Evolutionary conservation across 2,329 filamentous ascomycete genomes (phyloP).

Genomic region (Erysiphe neolycopersici): DNA sequence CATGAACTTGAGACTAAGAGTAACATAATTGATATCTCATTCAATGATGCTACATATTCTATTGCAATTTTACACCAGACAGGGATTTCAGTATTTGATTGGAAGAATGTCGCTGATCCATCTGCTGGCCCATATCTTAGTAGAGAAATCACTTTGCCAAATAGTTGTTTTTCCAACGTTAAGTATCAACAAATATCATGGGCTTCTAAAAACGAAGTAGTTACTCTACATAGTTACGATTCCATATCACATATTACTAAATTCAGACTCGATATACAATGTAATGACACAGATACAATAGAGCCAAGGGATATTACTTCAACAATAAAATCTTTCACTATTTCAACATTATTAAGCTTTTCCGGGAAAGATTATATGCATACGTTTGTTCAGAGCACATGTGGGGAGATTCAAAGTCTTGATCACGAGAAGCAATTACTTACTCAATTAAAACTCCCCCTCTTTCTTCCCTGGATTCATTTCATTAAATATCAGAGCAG

Average conservation of each 20-base stretch:
- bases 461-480: slow-evolving; percentile 13
- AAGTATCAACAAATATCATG: slow-evolving; percentile 11
- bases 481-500: slow-evolving; percentile 7
- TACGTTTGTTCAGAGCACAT: slow-evolving; percentile 10
- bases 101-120: slow-evolving; percentile 32
- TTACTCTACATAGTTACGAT: slow-evolving; percentile 5
- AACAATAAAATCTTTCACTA: not conserved
- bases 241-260: slow-evolving; percentile 4
- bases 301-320: slow-evolving; percentile 1
- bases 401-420: slow-evolving; percentile 10
- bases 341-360: slow-evolving; percentile 9
- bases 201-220: slow-evolving; percentile 5
- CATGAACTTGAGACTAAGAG: slow-evolving; percentile 38
- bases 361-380: slow-evolving; percentile 4
- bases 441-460: slow-evolving; percentile 10
- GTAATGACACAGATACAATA: slow-evolving; percentile 10
- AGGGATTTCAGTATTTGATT: slow-evolving; percentile 41
- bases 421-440: slow-evolving; percentile 4
- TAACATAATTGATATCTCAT: slow-evolving; percentile 46
- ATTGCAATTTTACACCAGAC: slow-evolving; percentile 47
- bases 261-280: slow-evolving; percentile 6
- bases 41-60: slow-evolving; percentile 34
- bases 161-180: slow-evolving; percentile 4
- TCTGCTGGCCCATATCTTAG: slow-evolving; percentile 19
- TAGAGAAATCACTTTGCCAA: slow-evolving; percentile 16